These are phyloP conservation scores for Tuber calosporum DNA, from an alignment of 495 filamentous ascomycete genomes.

Conservation along the genomic window DNA sequence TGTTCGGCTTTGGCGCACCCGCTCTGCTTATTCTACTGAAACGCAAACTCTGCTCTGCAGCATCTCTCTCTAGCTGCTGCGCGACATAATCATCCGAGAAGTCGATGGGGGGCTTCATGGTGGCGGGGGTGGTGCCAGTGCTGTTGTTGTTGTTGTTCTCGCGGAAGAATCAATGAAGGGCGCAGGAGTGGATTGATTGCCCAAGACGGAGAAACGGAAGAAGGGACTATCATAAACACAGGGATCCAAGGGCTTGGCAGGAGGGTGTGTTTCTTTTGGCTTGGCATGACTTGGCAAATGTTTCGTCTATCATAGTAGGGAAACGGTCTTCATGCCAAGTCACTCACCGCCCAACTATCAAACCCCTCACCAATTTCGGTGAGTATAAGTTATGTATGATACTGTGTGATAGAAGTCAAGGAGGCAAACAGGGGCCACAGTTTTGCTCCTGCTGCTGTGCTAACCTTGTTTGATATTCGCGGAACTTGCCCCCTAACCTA, in stretches of 20 bases:
- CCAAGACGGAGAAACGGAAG: background rate
- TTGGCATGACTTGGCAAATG: background rate
- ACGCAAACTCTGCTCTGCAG: slow-evolving; percentile 57
- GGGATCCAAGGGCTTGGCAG: background rate
- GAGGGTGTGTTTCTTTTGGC: background rate
- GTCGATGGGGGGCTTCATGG: slow-evolving; percentile 18
- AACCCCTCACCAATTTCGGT: background rate
- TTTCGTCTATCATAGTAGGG: background rate
- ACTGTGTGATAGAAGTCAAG: background rate
- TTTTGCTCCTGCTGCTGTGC: background rate
- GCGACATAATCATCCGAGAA: slow-evolving; percentile 70
- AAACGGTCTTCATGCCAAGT: background rate
- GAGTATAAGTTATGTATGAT: background rate
- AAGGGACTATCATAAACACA: background rate
- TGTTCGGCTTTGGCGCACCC: slow-evolving; percentile 70
- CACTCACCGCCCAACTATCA: background rate
- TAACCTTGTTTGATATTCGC: background rate
- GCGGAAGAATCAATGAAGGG: slow-evolving; percentile 1
- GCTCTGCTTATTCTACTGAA: slow-evolving; percentile 32
- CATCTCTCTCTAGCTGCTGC: slow-evolving; percentile 64
- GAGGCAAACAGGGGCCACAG: background rate
- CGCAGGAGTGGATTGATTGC: background rate
- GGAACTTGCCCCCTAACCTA: background rate
- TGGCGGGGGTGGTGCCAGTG: background rate
- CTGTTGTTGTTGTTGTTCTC: background rate